Base-by-base conservation (phyloP, 345 rosid species). In the Microcos paniculata region DNA sequence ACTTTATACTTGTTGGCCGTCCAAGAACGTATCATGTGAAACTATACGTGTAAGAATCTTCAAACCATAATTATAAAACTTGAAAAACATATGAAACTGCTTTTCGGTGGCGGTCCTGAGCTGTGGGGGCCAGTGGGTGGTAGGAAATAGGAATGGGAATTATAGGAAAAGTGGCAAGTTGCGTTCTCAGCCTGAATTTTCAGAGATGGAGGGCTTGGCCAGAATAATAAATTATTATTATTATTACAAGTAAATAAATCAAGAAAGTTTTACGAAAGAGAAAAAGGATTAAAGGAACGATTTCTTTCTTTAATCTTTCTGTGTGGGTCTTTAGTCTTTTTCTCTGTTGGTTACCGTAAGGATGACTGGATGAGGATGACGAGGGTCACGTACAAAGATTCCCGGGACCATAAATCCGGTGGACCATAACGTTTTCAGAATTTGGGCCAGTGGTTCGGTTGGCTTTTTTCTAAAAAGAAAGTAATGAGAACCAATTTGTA, bases 351-450 rank as follows among this genome's bases (percentile, higher is more conserved):
- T 21, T 23, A 30, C 12, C 2, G n/a, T 3, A 16, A 16, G 15
- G 31, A 51, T n/a, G n/a, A n/a, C n/a, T n/a, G n/a, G n/a, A n/a
- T n/a, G n/a, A n/a, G n/a, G n/a, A n/a, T 66, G 53, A 67, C 38
- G 57, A 55, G 30, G 6, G 40, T 7, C 6, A 35, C 6, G 16
- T 30, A 42, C 46, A 66, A 59, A 72, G 83, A 72, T 72, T 76
- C 80, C 70, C 0, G 16, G 75, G 78, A 59, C 75, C 75, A 46
- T 16, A 13, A 64, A 30, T 55, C 62, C 23, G 49, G 49, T 23
- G 81, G 81, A 45, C 77, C 70, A 30, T 23, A 38, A 24, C 26
- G 62, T 31, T 73, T 59, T 13, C 59, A 23, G 28, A 74, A 42
- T 33, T 33, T 62, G 62, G 70, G 30, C 45, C 77, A 31, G 4